Evolutionary conservation across 2,329 filamentous ascomycete species (phyloP), one percentile per base, ranked within the genome.

Genomic region (Botrytis porri): DNA sequence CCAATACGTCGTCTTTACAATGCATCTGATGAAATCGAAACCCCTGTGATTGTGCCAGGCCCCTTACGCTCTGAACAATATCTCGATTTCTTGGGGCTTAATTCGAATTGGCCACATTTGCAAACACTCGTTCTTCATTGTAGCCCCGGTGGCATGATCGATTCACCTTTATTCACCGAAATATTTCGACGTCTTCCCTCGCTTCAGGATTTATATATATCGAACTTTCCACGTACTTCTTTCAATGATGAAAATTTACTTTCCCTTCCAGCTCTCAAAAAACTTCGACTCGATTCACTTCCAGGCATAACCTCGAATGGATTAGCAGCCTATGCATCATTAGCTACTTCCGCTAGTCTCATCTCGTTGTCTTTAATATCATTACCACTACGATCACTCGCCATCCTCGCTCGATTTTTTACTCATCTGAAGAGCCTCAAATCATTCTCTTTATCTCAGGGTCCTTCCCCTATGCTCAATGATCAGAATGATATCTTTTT

Each of bases 201-300:
- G 0, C 84, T 92, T 35, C 84, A 87, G 76, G 85, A 87, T 74
- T 82, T 92, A n/a, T 84, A 90, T 76, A 81, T 92, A 25, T 89
- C 88, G 32, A 84, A 85, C 70, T 82, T 91, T 3, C 85, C 89
- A 0, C 80, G 83, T 9, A 84, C 83, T n/a, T 83, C 87, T 32
- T 90, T 91, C 79, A 85, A 86, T 79, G 87, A 91, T 78, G 80
- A 80, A 6, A 86, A 84, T 60, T 84, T 92, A 12, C 81, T 89
- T 37, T 82, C 84, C 0, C 82, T 92, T 1, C 89, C 89, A 2
- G 79, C 84, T 1, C 83, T 91, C 9, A 83, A 85, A 70, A 86
- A 84, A 14, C 84, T 91, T 8, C 85, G 87, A 0, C 83, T 92
- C 14, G 85, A 86, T 10, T 84, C 87, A 78, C 83, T 90, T 14